phyloP scores from a whole-genome alignment of 495 filamentous ascomycete genomes.

The Darksidea phi region DNA sequence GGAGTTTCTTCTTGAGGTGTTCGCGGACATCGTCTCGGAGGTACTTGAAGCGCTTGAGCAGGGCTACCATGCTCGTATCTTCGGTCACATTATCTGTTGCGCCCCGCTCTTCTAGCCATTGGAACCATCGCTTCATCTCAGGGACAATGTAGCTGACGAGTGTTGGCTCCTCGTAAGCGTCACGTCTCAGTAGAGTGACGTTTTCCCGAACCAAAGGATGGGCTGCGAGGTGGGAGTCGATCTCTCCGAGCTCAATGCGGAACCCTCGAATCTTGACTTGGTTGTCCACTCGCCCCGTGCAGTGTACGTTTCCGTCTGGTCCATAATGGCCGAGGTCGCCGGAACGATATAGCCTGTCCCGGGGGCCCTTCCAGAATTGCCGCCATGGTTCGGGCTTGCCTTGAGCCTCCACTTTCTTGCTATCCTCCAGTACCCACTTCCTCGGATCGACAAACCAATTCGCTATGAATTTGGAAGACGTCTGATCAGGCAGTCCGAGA shows the following conservation, averaged over 20 bases:
- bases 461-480: constrained; percentile 73
- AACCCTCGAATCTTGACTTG: constrained; percentile 97
- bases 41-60: constrained; percentile 61
- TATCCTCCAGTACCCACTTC: constrained; percentile 66
- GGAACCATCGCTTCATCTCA: constrained; percentile 67
- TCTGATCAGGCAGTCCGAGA: constrained; percentile 67
- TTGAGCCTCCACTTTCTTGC: constrained; percentile 49
- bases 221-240: constrained; percentile 78
- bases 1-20: constrained; percentile 71
- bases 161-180: constrained; percentile 86
- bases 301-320: constrained; percentile 60
- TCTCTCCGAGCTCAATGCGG: constrained; percentile 91
- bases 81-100: constrained; percentile 49
- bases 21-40: constrained; percentile 74
- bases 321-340: constrained; percentile 79
- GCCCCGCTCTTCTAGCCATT: constrained; percentile 61
- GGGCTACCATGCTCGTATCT: constrained; percentile 57
- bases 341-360: constrained; percentile 82
- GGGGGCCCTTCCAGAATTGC: constrained; percentile 73
- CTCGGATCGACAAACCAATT: constrained; percentile 86
- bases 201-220: constrained; percentile 82
- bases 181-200: constrained; percentile 80
- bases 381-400: constrained; percentile 65
- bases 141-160: constrained; percentile 89
- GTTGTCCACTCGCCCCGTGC: constrained; percentile 73